Base-by-base conservation (phyloP, 78 protist species). In the Fonticula alba region DNA sequence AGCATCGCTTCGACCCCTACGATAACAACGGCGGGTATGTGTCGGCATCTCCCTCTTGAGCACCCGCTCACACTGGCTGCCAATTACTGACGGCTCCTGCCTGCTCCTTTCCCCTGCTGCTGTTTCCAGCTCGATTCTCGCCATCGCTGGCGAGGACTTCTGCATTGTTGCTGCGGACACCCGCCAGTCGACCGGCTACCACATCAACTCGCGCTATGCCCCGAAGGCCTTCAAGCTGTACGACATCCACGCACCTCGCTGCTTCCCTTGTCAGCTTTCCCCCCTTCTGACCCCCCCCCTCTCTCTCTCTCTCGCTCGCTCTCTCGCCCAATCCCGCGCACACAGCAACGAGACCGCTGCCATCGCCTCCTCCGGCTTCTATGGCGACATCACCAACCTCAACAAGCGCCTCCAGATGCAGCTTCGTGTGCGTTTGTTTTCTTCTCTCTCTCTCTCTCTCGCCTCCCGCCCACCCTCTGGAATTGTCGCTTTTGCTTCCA, bases 91-190 rank as follows among this genome's bases (percentile, higher is more conserved):
- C 54, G 54, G 32, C 54, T 50, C 22, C 54, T 22, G 22, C 22
- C 22, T 50, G 22, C 22, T 13, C 19, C 26, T n/a, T 52, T 13
- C 9, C n/a, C 33, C 17, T 13, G 61, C n/a, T 0, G 13, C 17
- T 53, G 22, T 6, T 37, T 0, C 20, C 54, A 80, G 95, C 32
- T 83, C 94, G 17, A 73, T 70, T 13, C 24, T 88, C 19, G 97
- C 92, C 24, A 63, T 96, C 46, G 83, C 89, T 3, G 99, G 99
- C 35, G 67, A 65, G 3, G 94, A 92, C 78, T 96, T 75, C 46
- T 78, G 79, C 58, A 70, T 96, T 19, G 63, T 93, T 29, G 99
- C 98, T 27, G 97, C 86, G 14, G 99, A 96, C 76, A 92, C 99
- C 20, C 84, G 99, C 41, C 55, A 91, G 74, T 80, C 88, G 66